These are phyloP conservation scores for Platanus orientalis DNA, from an alignment of 164 flowering plant species.

Conservation along the genomic window DNA sequence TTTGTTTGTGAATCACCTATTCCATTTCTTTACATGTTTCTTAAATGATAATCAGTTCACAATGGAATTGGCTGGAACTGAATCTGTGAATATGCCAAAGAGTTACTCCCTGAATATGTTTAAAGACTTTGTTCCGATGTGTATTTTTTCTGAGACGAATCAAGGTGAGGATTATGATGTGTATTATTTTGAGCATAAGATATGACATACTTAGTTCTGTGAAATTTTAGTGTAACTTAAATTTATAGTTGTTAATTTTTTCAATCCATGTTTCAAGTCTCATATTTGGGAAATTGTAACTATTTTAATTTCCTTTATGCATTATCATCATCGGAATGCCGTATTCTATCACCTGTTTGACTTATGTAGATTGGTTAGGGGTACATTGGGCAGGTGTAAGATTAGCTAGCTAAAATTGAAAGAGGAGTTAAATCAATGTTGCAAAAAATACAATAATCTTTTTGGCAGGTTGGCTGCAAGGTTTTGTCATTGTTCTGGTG, in stretches of 20 bases:
- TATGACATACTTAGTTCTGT: neutral
- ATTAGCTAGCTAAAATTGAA: too few species aligned
- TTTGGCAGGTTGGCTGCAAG: too few species aligned
- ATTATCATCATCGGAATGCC: too few species aligned
- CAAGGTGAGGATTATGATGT: constrained; percentile 35
- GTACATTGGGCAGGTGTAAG: too few species aligned
- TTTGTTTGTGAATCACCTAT: neutral
- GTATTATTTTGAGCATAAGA: neutral
- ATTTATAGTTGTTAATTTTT: neutral
- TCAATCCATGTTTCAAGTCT: too few species aligned
- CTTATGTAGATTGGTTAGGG: too few species aligned
- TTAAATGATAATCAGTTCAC: constrained; percentile 35
- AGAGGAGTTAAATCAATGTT: too few species aligned
- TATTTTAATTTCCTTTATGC: too few species aligned
- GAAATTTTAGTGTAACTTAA: neutral
- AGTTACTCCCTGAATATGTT: constrained; percentile 63
- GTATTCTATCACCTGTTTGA: too few species aligned
- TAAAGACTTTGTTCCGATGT: constrained; percentile 69
- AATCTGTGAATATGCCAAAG: constrained; percentile 40
- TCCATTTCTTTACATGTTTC: constrained; percentile 5
- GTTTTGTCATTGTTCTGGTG: too few species aligned
- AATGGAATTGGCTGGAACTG: constrained; percentile 61
- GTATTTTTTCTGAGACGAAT: constrained; percentile 51
- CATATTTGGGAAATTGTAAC: too few species aligned
- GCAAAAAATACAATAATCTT: too few species aligned